Percentiles rank a stretch among this genome's conserved stretches.
phyloP scores from a whole-genome alignment of 2,329 filamentous ascomycete genomes.

The Paraphoma sp. region DNA sequence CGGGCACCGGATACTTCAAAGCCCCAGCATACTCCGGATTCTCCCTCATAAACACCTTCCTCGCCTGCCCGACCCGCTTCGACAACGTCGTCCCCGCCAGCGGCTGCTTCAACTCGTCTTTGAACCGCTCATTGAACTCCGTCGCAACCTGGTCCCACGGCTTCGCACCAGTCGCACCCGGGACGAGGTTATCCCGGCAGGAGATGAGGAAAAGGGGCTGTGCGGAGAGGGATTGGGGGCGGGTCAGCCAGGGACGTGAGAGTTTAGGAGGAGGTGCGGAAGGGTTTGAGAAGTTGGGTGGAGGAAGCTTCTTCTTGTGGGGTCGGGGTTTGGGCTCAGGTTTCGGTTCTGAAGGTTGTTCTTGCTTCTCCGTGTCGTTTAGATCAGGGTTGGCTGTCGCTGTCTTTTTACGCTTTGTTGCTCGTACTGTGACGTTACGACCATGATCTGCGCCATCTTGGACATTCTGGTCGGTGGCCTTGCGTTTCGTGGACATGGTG shows the following conservation, averaged over 20 bases:
- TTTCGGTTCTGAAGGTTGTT: too few relatives aligned
- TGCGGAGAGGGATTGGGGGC: neutral
- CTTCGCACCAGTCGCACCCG: constrained; percentile 3
- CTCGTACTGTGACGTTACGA: neutral
- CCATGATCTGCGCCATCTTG: neutral
- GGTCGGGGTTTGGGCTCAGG: neutral
- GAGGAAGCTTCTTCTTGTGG: neutral
- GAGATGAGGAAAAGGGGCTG: constrained; percentile 6
- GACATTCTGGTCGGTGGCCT: neutral
- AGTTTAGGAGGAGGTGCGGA: neutral
- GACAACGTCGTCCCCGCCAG: constrained; percentile 4
- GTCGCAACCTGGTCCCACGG: neutral
- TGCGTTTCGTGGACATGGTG: neutral
- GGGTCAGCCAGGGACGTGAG: neutral
- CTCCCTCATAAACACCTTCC: constrained; percentile 5
- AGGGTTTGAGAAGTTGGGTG: neutral
- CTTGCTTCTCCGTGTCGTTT: too few relatives aligned
- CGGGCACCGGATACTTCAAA: neutral
- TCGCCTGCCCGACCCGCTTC: neutral
- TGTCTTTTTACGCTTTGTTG: too few relatives aligned
- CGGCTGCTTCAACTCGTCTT: neutral
- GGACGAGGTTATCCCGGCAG: constrained; percentile 5
- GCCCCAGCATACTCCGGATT: neutral
- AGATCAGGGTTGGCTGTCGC: too few relatives aligned
- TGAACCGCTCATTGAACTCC: constrained; percentile 8